Evolutionary conservation across 2,329 filamentous ascomycete species (phyloP).

Genomic region (Fonsecaea pedrosoi): DNA sequence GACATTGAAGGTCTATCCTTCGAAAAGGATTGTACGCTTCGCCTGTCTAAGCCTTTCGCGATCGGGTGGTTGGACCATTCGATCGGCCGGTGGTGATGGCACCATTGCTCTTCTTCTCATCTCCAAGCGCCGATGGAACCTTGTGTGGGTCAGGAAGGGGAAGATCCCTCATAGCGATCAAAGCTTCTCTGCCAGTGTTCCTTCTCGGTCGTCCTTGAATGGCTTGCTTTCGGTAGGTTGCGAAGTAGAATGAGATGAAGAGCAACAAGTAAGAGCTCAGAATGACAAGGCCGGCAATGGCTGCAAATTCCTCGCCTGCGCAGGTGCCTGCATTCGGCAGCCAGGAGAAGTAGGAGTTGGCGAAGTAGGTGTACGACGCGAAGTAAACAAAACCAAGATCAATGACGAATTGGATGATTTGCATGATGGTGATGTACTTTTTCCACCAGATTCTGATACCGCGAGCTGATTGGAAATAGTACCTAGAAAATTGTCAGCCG

Average conservation of each 20-base stretch:
- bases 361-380: constrained; percentile 98
- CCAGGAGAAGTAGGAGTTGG: constrained; percentile 84
- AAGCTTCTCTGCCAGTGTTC: constrained; percentile 78
- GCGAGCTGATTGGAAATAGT: constrained; percentile 99
- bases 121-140: constrained; percentile 15
- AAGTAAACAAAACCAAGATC: constrained; percentile 99
- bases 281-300: constrained; percentile 88
- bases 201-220: constrained; percentile 53
- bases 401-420: constrained; percentile 96
- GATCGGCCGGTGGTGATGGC: constrained; percentile 48
- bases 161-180: constrained; percentile 82
- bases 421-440: constrained; percentile 97
- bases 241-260: constrained; percentile 99
- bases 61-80: constrained; percentile 54
- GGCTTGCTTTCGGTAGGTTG: constrained; percentile 81
- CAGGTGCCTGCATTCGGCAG: constrained; percentile 85
- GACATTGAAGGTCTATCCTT: constrained; percentile 21
- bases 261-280: constrained; percentile 94
- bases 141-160: constrained; percentile 58
- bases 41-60: constrained; percentile 53
- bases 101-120: constrained; percentile 42
- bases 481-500: constrained; percentile 81
- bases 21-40: constrained; percentile 30
- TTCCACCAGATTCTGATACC: constrained; percentile 99
- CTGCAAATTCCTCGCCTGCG: constrained; percentile 95